These are phyloP conservation scores for Pseudevernia furfuracea DNA, from an alignment of 495 filamentous ascomycete genomes.

Conservation along the genomic window DNA sequence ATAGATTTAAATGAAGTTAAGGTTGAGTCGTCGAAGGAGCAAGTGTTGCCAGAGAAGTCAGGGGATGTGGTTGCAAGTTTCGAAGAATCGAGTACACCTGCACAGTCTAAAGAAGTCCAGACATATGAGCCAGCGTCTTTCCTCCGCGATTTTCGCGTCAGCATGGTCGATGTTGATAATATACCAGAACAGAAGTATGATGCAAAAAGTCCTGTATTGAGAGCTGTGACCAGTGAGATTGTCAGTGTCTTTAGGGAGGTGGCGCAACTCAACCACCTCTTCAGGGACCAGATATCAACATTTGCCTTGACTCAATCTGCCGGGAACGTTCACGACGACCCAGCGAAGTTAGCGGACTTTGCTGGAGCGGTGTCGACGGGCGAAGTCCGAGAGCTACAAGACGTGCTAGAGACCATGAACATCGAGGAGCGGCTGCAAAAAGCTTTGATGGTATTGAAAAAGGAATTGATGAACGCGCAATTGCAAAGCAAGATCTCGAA, in stretches of 20 bases:
- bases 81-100: slow-evolving; percentile 57
- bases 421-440: slow-evolving; percentile 86
- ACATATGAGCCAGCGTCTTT: slow-evolving; percentile 87
- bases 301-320: slow-evolving; percentile 93
- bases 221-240: slow-evolving; percentile 91
- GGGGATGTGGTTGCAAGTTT: slow-evolving; percentile 97
- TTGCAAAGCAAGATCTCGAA: slow-evolving; percentile 96
- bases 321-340: slow-evolving; percentile 90
- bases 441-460: slow-evolving; percentile 85
- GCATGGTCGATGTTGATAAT: slow-evolving; percentile 90
- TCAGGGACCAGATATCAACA: slow-evolving; percentile 93
- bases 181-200: slow-evolving; percentile 80
- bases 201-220: slow-evolving; percentile 74
- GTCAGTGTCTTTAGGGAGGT: slow-evolving; percentile 98
- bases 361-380: slow-evolving; percentile 90
- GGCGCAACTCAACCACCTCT: slow-evolving; percentile 84
- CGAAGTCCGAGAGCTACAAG: slow-evolving; percentile 84
- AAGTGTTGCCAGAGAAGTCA: slow-evolving; percentile 53
- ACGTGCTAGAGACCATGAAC: slow-evolving; percentile 81
- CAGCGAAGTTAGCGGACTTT: slow-evolving; percentile 91
- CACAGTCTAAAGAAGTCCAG: slow-evolving; percentile 37
- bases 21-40: slow-evolving; percentile 49
- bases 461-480: slow-evolving; percentile 96
- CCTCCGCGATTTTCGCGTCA: slow-evolving; percentile 81
- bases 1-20: slow-evolving; percentile 41